A percentile compares a stretch with the other conserved stretches of the same genome.
Evolutionary conservation across 2,329 filamentous ascomycete genomes (phyloP).

Genomic region (Penicillium sp.): DNA sequence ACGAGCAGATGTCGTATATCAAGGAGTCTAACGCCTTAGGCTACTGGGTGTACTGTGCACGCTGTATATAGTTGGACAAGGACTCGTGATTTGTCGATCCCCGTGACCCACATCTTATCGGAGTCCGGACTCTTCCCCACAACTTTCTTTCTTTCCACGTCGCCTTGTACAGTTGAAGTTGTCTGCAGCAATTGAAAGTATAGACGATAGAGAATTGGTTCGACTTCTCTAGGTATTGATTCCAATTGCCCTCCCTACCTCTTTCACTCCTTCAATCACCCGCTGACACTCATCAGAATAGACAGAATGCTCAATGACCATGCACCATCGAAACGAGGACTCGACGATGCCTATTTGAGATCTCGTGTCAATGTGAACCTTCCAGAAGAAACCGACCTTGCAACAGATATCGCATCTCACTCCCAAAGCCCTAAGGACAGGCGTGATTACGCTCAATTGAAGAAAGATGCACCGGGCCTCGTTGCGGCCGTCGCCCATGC

Average conservation of each 20-base stretch:
- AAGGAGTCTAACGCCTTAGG: no score
- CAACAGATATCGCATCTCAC: background rate
- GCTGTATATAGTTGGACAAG: no score
- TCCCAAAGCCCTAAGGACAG: background rate
- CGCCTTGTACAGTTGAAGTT: background rate
- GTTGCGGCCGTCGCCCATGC: constrained; percentile 31
- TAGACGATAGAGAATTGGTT: background rate
- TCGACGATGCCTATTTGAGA: constrained; percentile 4
- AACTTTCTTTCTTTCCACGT: constrained; percentile 5
- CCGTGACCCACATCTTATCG: constrained; percentile 5
- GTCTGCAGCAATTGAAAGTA: background rate
- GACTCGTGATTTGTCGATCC: background rate
- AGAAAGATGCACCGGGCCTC: constrained; percentile 18
- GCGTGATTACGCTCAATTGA: constrained; percentile 3
- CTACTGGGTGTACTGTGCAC: no score
- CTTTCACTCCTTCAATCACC: background rate
- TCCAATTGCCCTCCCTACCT: no score
- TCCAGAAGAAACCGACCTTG: background rate
- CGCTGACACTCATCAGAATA: background rate
- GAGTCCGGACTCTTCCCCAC: background rate
- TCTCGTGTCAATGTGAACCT: constrained; percentile 1
- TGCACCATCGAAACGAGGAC: constrained; percentile 9
- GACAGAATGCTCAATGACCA: constrained; percentile 19
- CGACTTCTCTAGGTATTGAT: background rate
- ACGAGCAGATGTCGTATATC: no score